Evolutionary conservation across 805 yeast genomes (phyloP), one percentile per base, ranked within the genome.

Genomic region (Helenozyma rhizophorensis): DNA sequence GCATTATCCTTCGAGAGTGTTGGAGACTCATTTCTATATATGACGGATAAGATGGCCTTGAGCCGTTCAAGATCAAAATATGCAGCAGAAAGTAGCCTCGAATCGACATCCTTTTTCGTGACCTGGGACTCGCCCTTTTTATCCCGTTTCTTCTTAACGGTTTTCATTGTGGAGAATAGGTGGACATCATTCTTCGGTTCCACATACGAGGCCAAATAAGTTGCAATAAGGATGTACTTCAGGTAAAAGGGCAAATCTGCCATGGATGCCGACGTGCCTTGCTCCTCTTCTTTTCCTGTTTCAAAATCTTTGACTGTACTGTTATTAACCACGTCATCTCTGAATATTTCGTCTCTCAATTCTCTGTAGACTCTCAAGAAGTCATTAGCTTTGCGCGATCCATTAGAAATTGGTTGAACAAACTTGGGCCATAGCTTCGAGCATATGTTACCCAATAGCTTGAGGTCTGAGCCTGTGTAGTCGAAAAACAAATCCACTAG

Each of bases 161-260:
- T 51, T 34, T 60, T 60, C 27, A 82, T 62, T 39, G 70, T 76
- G 21, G 96, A 81, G 48, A 85, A 89, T 33, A 74, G 63, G 32
- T 76, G 72, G 48, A 78, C 61, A 55, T 88, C 97, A 48, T 72
- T 72, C 39, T 76, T 73, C 2, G 81, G 78, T 19, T 81, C 83
- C 35, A 78, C 75, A 50, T 74, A 83, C 0, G 96, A 86, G 1
- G 95, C 94, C 29, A 88, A 60, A 53, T 83, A 89, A 1, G 95
- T 80, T 1, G 96, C 86, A 21, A 87, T 71, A 11, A 88, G 57
- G n/a, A 89, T 58, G 50, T 73, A 85, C 50, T 84, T 83, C 2
- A 90, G 72, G 30, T 74, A 70, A 7, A 50, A 52, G 0, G 89
- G 77, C 25, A 84, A 58, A 42, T 78, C 80, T 32, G 68, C 46